Evolutionary conservation across 805 yeast genomes (phyloP).

Genomic region (Candida ovalis): DNA sequence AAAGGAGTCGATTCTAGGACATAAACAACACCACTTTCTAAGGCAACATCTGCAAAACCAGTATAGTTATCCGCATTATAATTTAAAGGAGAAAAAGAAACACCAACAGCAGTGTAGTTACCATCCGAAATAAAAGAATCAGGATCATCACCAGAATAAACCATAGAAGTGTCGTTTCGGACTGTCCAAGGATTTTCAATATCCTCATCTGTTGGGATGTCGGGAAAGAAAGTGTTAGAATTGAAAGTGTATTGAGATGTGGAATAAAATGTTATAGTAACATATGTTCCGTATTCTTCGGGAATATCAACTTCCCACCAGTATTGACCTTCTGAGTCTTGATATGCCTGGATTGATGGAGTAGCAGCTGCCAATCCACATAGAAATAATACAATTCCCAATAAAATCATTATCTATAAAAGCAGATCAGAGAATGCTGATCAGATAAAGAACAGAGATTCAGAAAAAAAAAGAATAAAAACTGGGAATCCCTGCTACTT

Average conservation of each 20-base stretch:
- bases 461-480: too few species aligned
- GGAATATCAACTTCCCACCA: background rate
- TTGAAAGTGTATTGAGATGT: background rate
- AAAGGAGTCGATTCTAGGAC: background rate
- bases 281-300: background rate
- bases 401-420: too few species aligned
- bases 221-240: background rate
- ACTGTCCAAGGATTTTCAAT: background rate
- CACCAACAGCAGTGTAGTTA: background rate
- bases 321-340: background rate
- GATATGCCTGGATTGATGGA: background rate
- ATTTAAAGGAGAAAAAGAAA: background rate
- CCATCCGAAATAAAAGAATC: background rate
- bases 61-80: background rate
- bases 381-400: too few species aligned
- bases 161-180: background rate
- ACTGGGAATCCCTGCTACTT: too few species aligned
- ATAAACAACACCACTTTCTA: background rate
- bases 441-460: too few species aligned
- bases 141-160: background rate
- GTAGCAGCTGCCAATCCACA: background rate
- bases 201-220: background rate
- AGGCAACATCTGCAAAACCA: background rate
- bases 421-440: too few species aligned
- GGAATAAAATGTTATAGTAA: background rate